phyloP scores from a whole-genome alignment of 1,139 yeast genomes.

The Keqinozyma sinolaborantium region DNA sequence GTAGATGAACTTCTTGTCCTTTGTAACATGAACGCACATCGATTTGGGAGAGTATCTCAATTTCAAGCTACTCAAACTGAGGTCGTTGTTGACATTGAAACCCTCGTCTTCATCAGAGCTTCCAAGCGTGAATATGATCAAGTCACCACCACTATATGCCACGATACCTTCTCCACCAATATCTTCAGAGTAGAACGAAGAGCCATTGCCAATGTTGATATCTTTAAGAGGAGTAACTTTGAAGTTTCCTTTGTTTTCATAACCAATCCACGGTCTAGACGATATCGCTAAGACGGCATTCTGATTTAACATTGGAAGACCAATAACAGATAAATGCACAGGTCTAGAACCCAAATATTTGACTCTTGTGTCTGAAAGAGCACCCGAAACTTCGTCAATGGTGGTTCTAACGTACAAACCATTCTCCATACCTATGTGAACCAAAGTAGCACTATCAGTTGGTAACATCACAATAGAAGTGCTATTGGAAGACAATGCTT shows the following conservation, averaged over 20 bases:
- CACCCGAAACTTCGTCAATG: constrained; percentile 59
- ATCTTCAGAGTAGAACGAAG: constrained; percentile 63
- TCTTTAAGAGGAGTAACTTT: constrained; percentile 42
- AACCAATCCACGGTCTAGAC: constrained; percentile 39
- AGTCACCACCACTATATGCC: constrained; percentile 50
- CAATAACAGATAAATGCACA: constrained; percentile 45
- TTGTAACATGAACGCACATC: constrained; percentile 24
- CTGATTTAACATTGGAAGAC: constrained; percentile 15
- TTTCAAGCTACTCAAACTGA: constrained; percentile 38
- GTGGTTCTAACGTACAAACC: constrained; percentile 74
- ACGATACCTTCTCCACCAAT: constrained; percentile 60
- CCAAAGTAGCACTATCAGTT: constrained; percentile 13
- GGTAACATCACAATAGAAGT: constrained; percentile 42
- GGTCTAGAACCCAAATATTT: constrained; percentile 72
- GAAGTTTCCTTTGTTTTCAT: constrained; percentile 21
- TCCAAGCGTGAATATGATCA: constrained; percentile 62
- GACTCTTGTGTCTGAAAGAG: constrained; percentile 62
- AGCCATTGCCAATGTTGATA: constrained; percentile 27
- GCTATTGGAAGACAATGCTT: constrained; percentile 63
- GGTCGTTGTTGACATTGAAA: constrained; percentile 41
- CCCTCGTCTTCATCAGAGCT: constrained; percentile 17
- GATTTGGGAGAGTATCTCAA: constrained; percentile 55
- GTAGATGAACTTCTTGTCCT: not conserved
- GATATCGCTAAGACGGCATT: constrained; percentile 39
- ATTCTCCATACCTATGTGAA: constrained; percentile 78